Evolutionary conservation across 140 eudicot species (phyloP).

Genomic region (Erigeron philadelphicus): DNA sequence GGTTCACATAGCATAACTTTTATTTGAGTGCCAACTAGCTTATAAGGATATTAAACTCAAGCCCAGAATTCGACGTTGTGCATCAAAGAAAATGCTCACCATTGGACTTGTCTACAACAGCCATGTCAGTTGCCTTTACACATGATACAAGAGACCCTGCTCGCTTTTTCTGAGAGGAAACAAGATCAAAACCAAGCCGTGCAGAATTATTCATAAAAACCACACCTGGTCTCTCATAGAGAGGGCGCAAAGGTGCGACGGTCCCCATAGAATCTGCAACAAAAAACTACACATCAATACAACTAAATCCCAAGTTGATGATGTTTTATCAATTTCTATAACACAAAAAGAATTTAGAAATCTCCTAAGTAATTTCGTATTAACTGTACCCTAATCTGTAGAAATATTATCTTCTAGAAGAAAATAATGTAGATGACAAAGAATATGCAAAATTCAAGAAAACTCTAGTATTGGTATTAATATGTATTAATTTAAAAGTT

Average conservation of each 20-base stretch:
- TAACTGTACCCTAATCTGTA: background rate
- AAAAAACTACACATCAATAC: slow-evolving; percentile 12
- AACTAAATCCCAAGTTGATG: slow-evolving; percentile 1
- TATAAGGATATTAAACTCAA: background rate
- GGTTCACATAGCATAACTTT: too few relatives aligned
- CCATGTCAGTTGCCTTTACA: slow-evolving; percentile 53
- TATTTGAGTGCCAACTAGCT: too few relatives aligned
- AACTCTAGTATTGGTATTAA: slow-evolving; percentile 15
- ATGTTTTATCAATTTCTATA: background rate
- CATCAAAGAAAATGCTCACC: slow-evolving; percentile 42
- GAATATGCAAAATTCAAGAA: slow-evolving; percentile 1
- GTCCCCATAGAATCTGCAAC: slow-evolving; percentile 45
- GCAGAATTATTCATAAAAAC: slow-evolving; percentile 37
- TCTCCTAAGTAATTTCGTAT: background rate
- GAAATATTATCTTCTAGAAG: background rate
- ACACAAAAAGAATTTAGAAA: background rate
- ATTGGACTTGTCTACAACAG: slow-evolving; percentile 46
- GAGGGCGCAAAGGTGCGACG: slow-evolving; percentile 36
- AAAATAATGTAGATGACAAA: slow-evolving; percentile 1
- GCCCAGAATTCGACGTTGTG: background rate
- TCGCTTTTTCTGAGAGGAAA: slow-evolving; percentile 39
- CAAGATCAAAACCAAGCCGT: slow-evolving; percentile 39
- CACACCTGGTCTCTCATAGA: slow-evolving; percentile 46
- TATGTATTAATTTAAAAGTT: background rate
- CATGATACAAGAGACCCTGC: slow-evolving; percentile 43